Base-by-base conservation (phyloP, 257 asterid genomes). In the Schizonepeta tenuifolia region DNA sequence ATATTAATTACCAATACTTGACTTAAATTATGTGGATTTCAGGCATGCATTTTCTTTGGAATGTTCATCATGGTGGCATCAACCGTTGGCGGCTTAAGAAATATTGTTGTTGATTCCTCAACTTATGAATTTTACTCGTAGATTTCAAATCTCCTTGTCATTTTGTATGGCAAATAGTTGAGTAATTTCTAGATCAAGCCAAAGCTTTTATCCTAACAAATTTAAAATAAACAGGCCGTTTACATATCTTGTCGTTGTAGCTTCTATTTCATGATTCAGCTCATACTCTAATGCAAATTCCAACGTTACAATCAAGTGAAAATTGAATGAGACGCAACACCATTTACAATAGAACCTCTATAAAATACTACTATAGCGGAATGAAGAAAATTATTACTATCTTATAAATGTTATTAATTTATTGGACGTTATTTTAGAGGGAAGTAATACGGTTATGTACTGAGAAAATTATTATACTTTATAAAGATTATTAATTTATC, bases 51-150 rank as follows among this genome's bases (percentile, higher is more conserved):
- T 67, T 43, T 84, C 53, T 67, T 79, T 28, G 88, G 88, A 17
- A 28, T 79, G 69, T 83, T 90, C 81, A 82, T 93, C 75, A 93
- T 93, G 90, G 70, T 90, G 64, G 92, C 96, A 49, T 93, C 98
- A 36, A 90, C 95, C 9, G 56, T 93, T 20, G 98, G 98, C 13
- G 97, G 98, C 24, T 80, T 93, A 22, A 67, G 97, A 73, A 90
- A 90, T 69, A 93, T 93, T 21, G 65, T 86, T 47, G 81, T 85
- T 7, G 98, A 90, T 83, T 82, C 97, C 51, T 90, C 97, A 15
- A 72, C 83, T 58, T 92, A 92, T 77, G 84, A 85, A 58, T 92
- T 90, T 81, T 90, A 92, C 75, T 73, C 93, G 7, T 92, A 66
- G 86, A 74, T 44, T 10, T 4, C 5, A 21, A 21, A 22, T 20